Conservation (phyloP, 2,329 filamentous ascomycete species). For the Leptographium radiaticola region DNA sequence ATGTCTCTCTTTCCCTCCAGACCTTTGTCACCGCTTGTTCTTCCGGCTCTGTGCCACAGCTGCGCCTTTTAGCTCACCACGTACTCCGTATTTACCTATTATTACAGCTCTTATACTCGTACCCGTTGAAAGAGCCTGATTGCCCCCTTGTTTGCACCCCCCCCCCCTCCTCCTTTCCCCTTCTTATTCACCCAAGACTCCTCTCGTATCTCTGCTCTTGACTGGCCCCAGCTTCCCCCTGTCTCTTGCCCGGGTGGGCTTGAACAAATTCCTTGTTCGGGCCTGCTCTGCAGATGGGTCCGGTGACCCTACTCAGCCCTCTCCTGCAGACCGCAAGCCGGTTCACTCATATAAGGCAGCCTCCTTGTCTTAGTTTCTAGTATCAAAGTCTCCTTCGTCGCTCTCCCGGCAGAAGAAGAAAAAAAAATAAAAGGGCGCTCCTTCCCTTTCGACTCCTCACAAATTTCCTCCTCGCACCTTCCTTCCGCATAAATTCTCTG, state of each 20-base stretch:
- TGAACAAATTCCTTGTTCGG: constrained; percentile 1
- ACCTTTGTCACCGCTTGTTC: constrained; percentile 10
- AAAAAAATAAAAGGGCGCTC: no score
- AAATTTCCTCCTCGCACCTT: no score
- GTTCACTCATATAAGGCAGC: constrained; percentile 1
- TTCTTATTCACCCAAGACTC: no score
- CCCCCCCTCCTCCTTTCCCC: background rate
- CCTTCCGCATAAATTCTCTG: no score
- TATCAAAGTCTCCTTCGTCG: background rate
- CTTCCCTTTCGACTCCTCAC: background rate
- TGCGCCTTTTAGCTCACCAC: no score
- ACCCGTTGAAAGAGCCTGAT: no score
- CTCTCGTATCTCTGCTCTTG: background rate
- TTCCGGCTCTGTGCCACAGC: background rate
- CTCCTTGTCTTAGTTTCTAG: constrained; percentile 2
- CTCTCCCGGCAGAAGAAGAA: background rate
- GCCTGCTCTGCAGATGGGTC: constrained; percentile 7
- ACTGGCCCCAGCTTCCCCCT: background rate
- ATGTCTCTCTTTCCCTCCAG: constrained; percentile 4
- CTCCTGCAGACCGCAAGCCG: constrained; percentile 1
- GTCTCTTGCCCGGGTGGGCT: background rate
- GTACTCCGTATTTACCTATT: background rate
- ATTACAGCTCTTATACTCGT: no score
- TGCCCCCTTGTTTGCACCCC: background rate
- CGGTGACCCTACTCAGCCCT: constrained; percentile 12